Evolutionary conservation across 2,329 filamentous ascomycete genomes (phyloP).

Genomic region (Fusarium subtropicale): DNA sequence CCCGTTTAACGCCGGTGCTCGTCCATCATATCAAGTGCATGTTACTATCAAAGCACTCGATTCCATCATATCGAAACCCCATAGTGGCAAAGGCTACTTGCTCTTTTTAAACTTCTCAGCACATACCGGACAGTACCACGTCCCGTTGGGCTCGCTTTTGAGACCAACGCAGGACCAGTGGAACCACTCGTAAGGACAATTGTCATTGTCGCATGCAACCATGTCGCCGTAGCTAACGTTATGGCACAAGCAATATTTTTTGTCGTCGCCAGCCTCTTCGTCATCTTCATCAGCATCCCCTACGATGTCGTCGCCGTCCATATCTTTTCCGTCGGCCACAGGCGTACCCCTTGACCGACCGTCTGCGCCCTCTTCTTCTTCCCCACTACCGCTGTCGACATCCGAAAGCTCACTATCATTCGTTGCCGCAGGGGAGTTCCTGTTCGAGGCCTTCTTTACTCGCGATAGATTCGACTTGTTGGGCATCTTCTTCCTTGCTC

Average conservation of each 20-base stretch:
- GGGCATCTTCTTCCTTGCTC: slow-evolving; percentile 61
- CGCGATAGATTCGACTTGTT: slow-evolving; percentile 72
- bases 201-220: slow-evolving; percentile 88
- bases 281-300: slow-evolving; percentile 68
- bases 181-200: slow-evolving; percentile 87
- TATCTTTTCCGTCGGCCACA: slow-evolving; percentile 52
- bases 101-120: slow-evolving; percentile 62
- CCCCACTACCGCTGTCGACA: slow-evolving; percentile 66
- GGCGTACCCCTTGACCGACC: slow-evolving; percentile 51
- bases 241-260: slow-evolving; percentile 86
- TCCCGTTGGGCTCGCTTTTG: slow-evolving; percentile 74
- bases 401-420: slow-evolving; percentile 75
- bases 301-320: slow-evolving; percentile 65
- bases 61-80: neutral
- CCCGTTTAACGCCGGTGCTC: slow-evolving; percentile 28
- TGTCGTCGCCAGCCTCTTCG: slow-evolving; percentile 79
- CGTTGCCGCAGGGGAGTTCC: slow-evolving; percentile 72
- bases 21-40: neutral
- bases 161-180: slow-evolving; percentile 81
- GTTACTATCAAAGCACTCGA: slow-evolving; percentile 2
- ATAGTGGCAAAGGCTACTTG: slow-evolving; percentile 40
- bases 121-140: slow-evolving; percentile 75
- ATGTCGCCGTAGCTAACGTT: slow-evolving; percentile 88
- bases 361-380: slow-evolving; percentile 60
- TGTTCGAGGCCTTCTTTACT: slow-evolving; percentile 68